Evolutionary conservation across 192 early-diverging fungal genomes (phyloP).

Genomic region (Rhizophagus clarus): DNA sequence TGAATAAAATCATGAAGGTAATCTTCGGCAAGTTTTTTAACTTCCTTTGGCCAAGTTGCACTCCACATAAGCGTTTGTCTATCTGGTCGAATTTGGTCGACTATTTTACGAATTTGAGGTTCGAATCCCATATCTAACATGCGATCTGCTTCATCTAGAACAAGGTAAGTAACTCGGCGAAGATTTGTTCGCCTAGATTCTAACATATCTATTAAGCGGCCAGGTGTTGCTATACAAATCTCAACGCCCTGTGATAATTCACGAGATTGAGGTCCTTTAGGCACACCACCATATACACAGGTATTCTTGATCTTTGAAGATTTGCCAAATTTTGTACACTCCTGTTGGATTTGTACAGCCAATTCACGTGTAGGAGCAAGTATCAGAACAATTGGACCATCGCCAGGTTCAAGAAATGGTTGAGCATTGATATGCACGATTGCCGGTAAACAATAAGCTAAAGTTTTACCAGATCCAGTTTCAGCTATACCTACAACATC

Average conservation of each 20-base stretch:
- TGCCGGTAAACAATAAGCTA: slow-evolving; percentile 92
- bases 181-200: slow-evolving; percentile 88
- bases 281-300: slow-evolving; percentile 95
- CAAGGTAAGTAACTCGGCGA: slow-evolving; percentile 92
- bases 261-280: slow-evolving; percentile 86
- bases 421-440: slow-evolving; percentile 99
- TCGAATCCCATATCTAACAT: slow-evolving; percentile 99
- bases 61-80: slow-evolving; percentile 99
- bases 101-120: slow-evolving; percentile 96
- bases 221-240: slow-evolving; percentile 97
- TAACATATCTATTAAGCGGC: slow-evolving; percentile 97
- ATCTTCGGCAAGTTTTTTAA: slow-evolving; percentile 88
- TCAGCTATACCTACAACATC: slow-evolving; percentile 92
- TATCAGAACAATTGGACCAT: slow-evolving; percentile 96
- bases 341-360: slow-evolving; percentile 94
- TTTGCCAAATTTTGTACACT: slow-evolving; percentile 91
- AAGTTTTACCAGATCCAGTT: slow-evolving; percentile 93
- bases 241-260: slow-evolving; percentile 87
- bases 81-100: slow-evolving; percentile 96
- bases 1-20: slow-evolving; percentile 94
- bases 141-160: slow-evolving; percentile 98
- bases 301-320: slow-evolving; percentile 90
- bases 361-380: slow-evolving; percentile 97
- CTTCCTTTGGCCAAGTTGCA: slow-evolving; percentile 98
- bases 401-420: slow-evolving; percentile 85